Evolutionary conservation across 2,329 filamentous ascomycete species (phyloP), one percentile per base, ranked within the genome.

Genomic region (Anthostomella pinea): DNA sequence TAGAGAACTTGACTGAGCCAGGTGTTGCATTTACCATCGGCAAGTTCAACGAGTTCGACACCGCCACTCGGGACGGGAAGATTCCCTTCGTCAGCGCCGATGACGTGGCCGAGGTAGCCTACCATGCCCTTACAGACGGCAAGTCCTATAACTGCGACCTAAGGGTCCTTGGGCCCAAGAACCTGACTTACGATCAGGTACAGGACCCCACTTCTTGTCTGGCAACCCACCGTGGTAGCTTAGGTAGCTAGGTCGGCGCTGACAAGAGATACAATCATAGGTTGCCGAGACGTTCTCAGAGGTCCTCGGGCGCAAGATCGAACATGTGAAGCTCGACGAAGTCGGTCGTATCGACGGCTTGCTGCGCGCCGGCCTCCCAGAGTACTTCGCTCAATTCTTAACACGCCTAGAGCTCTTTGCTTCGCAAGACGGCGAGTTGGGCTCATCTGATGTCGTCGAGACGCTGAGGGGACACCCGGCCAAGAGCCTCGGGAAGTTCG

Each of bases 311-410:
- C 45, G 45, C 33, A 43, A 45, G 39, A 46, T 52, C 24, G 45
- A 47, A 29, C 49, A 52, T 36, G 49, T 48, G 6, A 48, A 52
- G 38, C 45, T 38, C 3, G 42, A 46, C 29, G 45, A 48, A 37
- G 30, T 31, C 2, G 33, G 37, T 13, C 37, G 45, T 11, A 43
- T 46, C 18, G 28, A 49, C 2, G 18, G 32, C 8, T 15, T 52
- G 16, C 32, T 46, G 28, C 34, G 43, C 2, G 41, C 38, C 11
- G 46, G 45, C 23, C 6, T 49, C 7, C 38, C 41, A 2, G 42
- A 46, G 8, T 46, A 52, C 36, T 41, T 35, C 20, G 46, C 49
- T 18, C 24, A 28, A 24, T 46, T 49, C 14, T 10, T 52, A 18
- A 41, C 48, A 15, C 32, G 34, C 22, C 36, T 51, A 10, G 48